Base-by-base conservation (phyloP, 2,329 filamentous ascomycete species). In the Domatiomyces globalis region DNA sequence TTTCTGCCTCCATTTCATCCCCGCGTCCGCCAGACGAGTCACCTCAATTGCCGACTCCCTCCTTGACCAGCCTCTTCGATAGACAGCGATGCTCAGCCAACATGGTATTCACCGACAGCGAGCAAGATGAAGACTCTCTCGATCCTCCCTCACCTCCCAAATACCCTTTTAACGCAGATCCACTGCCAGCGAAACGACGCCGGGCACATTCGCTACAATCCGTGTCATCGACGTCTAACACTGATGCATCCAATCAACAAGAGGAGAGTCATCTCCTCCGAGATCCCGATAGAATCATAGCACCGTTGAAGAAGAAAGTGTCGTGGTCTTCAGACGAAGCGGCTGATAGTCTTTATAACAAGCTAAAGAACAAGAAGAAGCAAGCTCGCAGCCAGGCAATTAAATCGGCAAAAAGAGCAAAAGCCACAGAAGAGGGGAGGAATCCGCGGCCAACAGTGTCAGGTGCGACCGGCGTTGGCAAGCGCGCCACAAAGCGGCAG, bases 301-400 rank as follows among this genome's bases (percentile, higher is more conserved):
- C 22, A 20, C 49, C 49, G 19, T 12, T 43, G 17, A 45, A 53
- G 18, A 45, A 50, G 33, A 39, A 39, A 10, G 42, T 17, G 10
- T 47, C 45, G 25, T 33, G 47, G 8, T 45, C 48, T 33, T 17
- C 45, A 17, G 42, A 43, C 5, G 44, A 25, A 29, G 33, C 17
- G 12, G 18, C 48, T 18, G 33, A 43, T 4, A 43, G 43, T 27
- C 36, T 42, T 6, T 86, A 86, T 56, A 69, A 77, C 43, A 73
- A 74, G n/a, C 82, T 80, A 63, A 83, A 82, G 62, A 78, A 79
- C 48, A 72, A 76, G 46, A 79, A 76, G 53, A 69, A 69, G 0
- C 63, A 69, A 0, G 76, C 79, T 58, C 71, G 76, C 39, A 78
- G 78, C 58, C 71, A 72, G 47, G 66, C 66, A 4, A 70, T 71